Base-by-base conservation (phyloP, 768 basidiomycete genomes). In the Xerocomellus amylosporus region DNA sequence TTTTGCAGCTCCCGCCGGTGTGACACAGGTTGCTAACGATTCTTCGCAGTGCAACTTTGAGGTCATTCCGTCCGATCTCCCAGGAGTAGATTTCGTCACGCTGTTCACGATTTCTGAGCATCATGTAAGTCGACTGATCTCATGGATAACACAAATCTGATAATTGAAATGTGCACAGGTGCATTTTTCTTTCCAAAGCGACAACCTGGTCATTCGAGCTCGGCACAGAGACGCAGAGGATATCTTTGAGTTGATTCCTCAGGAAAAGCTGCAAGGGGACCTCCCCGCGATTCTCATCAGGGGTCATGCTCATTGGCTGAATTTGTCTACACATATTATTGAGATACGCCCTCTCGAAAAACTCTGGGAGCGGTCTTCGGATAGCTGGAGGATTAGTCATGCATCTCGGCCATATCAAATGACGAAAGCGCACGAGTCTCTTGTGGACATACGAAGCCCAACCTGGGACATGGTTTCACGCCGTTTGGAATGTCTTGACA, bases 241-340 rank as follows among this genome's bases (percentile, higher is more conserved):
- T 24, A 15, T 24, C 12, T 14, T 41, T 20, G 20, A 41, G 22
- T 3, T 41, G 20, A 41, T 41, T 24, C 40, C 40, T 41, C 40
- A 15, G 13, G 22, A 22, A 41, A 5, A 24, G 12, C 13, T 41
- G 22, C 1, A 20, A 6, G 13, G 22, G 24, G 40, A 41, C 22
- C 40, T 41, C 1, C 40, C 38, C 20, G 19, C 38, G n/a, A 5
- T 20, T 19, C 47, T 49, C 30, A 1, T 70, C 17, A 3, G 42
- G 2, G 51, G 17, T 2, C 55, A 60, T 26, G 51, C 45, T 19
- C 68, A 68, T 30, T 71, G 70, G 68, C 49, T 71, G 20, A 54
- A 66, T 37, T 39, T 66, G 0, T 20, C 47, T 7, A 54, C 43
- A 0, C 8, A 20, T 1, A 46, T 33, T 17, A 61, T 71, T 3